Base-by-base conservation (phyloP, 2,329 filamentous ascomycete genomes). In the Fusarium liriodendri region DNA sequence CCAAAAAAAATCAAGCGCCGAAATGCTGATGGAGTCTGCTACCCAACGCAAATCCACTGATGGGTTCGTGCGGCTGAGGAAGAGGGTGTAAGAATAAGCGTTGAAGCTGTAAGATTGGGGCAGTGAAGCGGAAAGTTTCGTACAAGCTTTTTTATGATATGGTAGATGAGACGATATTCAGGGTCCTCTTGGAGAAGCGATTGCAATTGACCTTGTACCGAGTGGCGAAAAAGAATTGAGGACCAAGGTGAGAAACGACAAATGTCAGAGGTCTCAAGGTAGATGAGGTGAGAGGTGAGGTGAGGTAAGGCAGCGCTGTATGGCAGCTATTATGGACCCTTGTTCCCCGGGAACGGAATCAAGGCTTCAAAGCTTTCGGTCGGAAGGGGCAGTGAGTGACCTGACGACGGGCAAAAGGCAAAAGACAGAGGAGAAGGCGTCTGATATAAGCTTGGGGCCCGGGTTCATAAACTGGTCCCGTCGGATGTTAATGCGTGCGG, bases 1-100 rank as follows among this genome's bases (percentile, higher is more conserved):
- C 47, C 47, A 29, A 54, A 32, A 54, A 54, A 54, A 54, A 14
- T 69, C 71, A 73, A 73, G 63, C 71, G 62, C 72, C 72, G 62
- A 74, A 63, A 66, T 42, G 62, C 67, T 54, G 47, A 54, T 29
- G 27, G 47, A 54, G 47, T 54, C 47, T 54, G 47, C 18, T 18
- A 32, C 47, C 47, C 42, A 29, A n/a, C 45, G 16, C 6, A 47
- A 47, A 52, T n/a, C 45, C 27, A 54, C 47, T 14, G 27, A 32
- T 32, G 47, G 27, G 47, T 54, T 54, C 18, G 47, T 54, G 47
- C 47, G 33, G 54, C 54, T 57, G 38, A 63, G 67, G 27, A 54
- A 52, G 35, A 42, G 38, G 37, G 22, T 40, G 58, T 52, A 57
- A 32, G 35, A 68, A 42, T 16, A 22, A 64, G 50, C 27, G 59